Percentiles rank a stretch among this genome's conserved stretches.
phyloP scores from a whole-genome alignment of 495 filamentous ascomycete genomes.

The Xylaria intraflava region DNA sequence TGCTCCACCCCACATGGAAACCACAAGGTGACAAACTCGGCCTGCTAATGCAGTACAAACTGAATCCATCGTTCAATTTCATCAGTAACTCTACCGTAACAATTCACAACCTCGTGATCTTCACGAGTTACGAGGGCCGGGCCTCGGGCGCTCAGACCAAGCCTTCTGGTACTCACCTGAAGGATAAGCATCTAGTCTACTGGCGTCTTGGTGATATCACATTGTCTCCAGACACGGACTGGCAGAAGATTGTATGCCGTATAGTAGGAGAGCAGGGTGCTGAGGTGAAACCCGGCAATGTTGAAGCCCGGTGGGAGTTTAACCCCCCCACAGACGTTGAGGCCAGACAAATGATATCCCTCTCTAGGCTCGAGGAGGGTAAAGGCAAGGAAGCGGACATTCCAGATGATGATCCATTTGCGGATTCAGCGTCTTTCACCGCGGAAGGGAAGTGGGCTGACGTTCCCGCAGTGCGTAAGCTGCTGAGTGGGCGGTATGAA shows the following conservation, averaged over 20 bases:
- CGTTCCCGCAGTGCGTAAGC: slow-evolving; percentile 62
- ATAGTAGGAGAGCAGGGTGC: slow-evolving; percentile 66
- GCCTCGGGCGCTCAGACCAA: slow-evolving; percentile 64
- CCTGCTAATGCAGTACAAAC: slow-evolving; percentile 73
- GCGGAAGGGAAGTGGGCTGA: slow-evolving; percentile 60
- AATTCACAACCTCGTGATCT: slow-evolving; percentile 74
- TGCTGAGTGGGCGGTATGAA: slow-evolving; percentile 75
- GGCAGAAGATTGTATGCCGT: slow-evolving; percentile 69
- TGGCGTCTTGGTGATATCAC: slow-evolving; percentile 83
- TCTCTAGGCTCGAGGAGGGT: slow-evolving; percentile 43
- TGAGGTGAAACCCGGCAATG: slow-evolving; percentile 65
- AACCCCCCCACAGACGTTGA: slow-evolving; percentile 27
- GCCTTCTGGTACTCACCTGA: slow-evolving; percentile 70
- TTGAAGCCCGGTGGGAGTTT: slow-evolving; percentile 81
- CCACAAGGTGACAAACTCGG: slow-evolving; percentile 74
- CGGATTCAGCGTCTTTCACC: slow-evolving; percentile 35
- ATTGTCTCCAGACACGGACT: slow-evolving; percentile 47
- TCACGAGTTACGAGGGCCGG: slow-evolving; percentile 68
- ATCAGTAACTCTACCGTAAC: slow-evolving; percentile 44
- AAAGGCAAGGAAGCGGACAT: slow-evolving; percentile 33
- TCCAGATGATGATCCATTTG: slow-evolving; percentile 32
- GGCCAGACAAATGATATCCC: slow-evolving; percentile 55
- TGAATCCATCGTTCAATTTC: slow-evolving; percentile 65
- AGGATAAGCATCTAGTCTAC: slow-evolving; percentile 78
- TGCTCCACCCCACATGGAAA: slow-evolving; percentile 77